Conservation (phyloP, 495 filamentous ascomycete genomes). For the Penicillium nucicola region DNA sequence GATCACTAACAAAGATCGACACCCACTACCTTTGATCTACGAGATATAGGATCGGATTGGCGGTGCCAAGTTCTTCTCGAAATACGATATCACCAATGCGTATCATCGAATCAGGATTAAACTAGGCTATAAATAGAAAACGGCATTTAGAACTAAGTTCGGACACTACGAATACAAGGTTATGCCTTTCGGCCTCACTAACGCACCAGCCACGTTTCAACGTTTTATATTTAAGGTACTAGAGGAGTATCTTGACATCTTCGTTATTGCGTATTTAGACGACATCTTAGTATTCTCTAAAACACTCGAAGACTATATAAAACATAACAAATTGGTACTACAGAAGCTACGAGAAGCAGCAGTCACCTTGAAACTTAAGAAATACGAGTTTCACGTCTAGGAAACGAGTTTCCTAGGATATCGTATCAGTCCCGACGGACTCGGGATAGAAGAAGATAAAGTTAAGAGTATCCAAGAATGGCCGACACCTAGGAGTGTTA, state of each 20-base stretch:
- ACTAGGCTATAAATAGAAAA: conserved; percentile 15
- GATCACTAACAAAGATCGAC: conserved; percentile 24
- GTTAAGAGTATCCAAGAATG: conserved; percentile 6
- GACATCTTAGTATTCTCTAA: conserved; percentile 14
- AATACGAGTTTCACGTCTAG: conserved; percentile 11
- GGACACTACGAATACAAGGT: conserved; percentile 15
- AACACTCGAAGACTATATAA: conserved; percentile 4
- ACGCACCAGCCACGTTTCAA: conserved; percentile 13
- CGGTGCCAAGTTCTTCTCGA: conserved; percentile 20
- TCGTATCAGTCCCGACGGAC: conserved; percentile 2
- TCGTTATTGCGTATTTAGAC: conserved; percentile 9
- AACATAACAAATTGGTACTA: conserved; percentile 6
- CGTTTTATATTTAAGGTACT: conserved; percentile 9
- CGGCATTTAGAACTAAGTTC: conserved; percentile 14
- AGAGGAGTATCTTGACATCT: conserved; percentile 10
- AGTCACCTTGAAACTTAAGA: conserved; percentile 11
- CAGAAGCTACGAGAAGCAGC: conserved; percentile 1
- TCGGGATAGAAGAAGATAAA: conserved; percentile 12
- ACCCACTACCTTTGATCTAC: conserved; percentile 18
- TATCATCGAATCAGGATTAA: conserved; percentile 16
- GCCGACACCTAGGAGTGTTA: conserved; percentile 2
- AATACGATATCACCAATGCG: conserved; percentile 20
- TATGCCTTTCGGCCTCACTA: conserved; percentile 16
- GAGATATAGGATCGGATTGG: conserved; percentile 17
- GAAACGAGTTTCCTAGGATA: conserved; percentile 10